Evolutionary conservation across 208 protist genomes (phyloP), one percentile per base, ranked within the genome.

Genomic region (Wallacemonas sp.): DNA sequence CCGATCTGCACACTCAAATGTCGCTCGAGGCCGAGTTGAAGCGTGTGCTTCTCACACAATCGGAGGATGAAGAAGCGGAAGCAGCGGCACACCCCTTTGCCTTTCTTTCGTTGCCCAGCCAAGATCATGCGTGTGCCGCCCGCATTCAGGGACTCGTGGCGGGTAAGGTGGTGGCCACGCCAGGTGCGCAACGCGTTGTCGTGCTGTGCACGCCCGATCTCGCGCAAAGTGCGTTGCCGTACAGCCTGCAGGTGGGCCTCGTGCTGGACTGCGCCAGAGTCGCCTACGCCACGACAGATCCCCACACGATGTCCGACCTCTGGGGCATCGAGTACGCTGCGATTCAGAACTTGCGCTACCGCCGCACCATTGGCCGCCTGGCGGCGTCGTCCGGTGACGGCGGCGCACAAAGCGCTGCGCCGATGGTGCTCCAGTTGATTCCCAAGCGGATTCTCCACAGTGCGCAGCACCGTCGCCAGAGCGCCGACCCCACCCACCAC

Each of bases 391-490:
- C n/a, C n/a, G n/a, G n/a, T n/a, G n/a, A n/a, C n/a, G n/a, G n/a
- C n/a, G n/a, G n/a, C n/a, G n/a, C n/a, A n/a, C n/a, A n/a, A n/a
- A n/a, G n/a, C n/a, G n/a, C 54, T 0, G n/a, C 66, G 1, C 79
- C 73, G 5, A 80, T 94, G 75, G 79, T 93, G 19, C 41, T 96
- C 5, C 90, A 94, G 65, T 70, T 96, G 14, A 94, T 96, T 58
- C 78, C 87, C 1, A 92, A 90, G 72, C 85, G 70, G 30, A 62
- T 91, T 22, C 76, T 96, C 17, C 81, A 96, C 72, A 84, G 84
- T 44, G 60, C 77, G 3, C 70, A 87, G 41, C 82, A 93, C 68
- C 90, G 90, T 11, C 82, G 84, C 17, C 42, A 82, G 14, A 91
- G 75, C 62, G 63, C 65, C 17, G 87, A 95, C 69, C 70, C 77